phyloP scores from a whole-genome alignment of 2,329 filamentous ascomycete species.

The Aspergillus vadensis region DNA sequence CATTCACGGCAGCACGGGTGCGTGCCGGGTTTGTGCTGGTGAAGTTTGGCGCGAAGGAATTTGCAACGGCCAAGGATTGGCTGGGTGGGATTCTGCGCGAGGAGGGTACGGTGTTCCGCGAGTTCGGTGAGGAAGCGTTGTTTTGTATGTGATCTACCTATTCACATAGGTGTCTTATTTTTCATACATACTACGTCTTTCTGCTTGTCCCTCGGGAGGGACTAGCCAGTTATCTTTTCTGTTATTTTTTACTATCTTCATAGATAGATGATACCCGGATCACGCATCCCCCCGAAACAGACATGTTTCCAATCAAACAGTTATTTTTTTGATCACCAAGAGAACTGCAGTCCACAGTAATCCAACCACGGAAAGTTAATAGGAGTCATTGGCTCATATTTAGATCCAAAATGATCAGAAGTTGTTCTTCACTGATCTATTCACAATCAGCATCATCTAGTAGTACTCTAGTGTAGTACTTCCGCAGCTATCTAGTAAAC shows the following conservation, averaged over 20 bases:
- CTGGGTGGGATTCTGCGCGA: constrained; percentile 71
- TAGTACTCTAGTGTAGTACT: too few species aligned
- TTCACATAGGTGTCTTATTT: neutral
- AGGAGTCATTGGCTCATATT: too few species aligned
- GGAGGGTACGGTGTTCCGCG: constrained; percentile 69
- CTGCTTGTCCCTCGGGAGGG: neutral
- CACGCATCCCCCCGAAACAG: neutral
- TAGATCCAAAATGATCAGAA: too few species aligned
- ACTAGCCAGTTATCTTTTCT: neutral
- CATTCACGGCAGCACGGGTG: constrained; percentile 81
- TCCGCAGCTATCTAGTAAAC: too few species aligned
- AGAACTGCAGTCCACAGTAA: neutral
- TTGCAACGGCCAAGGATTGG: constrained; percentile 82
- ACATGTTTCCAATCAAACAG: neutral
- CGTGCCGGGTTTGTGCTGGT: constrained; percentile 78
- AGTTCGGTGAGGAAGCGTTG: constrained; percentile 79
- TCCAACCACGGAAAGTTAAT: neutral
- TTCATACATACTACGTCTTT: neutral
- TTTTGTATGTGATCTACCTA: constrained; percentile 62
- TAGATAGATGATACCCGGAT: neutral
- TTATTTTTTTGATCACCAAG: neutral
- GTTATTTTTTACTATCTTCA: neutral
- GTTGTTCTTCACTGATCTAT: too few species aligned
- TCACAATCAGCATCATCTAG: too few species aligned
- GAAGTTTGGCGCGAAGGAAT: constrained; percentile 81